A percentile compares a stretch with the other conserved stretches of the same genome.
Conservation (phyloP, 441 rosid genomes). For the Populus tomentosa region DNA sequence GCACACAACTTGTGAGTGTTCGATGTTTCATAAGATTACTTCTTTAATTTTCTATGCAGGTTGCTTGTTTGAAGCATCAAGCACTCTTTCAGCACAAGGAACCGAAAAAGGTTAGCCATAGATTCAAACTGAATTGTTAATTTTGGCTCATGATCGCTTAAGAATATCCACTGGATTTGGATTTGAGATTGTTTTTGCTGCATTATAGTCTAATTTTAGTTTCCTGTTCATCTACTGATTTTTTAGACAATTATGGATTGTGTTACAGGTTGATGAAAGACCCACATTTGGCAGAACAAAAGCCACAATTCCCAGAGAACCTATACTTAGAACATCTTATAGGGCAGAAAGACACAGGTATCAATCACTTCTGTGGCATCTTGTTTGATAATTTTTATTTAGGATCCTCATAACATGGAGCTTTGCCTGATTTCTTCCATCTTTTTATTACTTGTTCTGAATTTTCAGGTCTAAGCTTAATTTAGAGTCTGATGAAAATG, state of each 20-base stretch:
- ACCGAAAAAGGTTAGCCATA: constrained; percentile 40
- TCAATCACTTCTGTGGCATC: neutral
- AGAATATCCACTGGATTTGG: neutral
- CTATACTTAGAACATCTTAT: constrained; percentile 63
- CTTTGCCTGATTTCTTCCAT: neutral
- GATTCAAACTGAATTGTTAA: neutral
- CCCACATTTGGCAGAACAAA: constrained; percentile 38
- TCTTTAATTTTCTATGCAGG: constrained; percentile 35
- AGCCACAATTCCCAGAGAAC: constrained; percentile 72
- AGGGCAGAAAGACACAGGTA: constrained; percentile 66
- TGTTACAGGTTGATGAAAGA: constrained; percentile 41
- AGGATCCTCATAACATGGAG: neutral
- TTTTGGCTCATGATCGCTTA: neutral
- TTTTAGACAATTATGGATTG: constrained; percentile 12
- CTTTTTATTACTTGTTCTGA: constrained; percentile 13
- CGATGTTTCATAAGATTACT: neutral
- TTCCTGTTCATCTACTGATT: neutral
- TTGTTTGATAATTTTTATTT: neutral
- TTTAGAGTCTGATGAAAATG: constrained; percentile 33
- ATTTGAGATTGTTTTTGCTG: neutral
- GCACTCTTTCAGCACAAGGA: constrained; percentile 53
- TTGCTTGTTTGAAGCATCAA: constrained; percentile 54
- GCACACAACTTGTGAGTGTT: neutral
- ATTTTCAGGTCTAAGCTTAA: constrained; percentile 49
- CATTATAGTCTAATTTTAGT: neutral